Base-by-base conservation (phyloP, 148 eudicot species). In the Rhododendron kiyosumense region DNA sequence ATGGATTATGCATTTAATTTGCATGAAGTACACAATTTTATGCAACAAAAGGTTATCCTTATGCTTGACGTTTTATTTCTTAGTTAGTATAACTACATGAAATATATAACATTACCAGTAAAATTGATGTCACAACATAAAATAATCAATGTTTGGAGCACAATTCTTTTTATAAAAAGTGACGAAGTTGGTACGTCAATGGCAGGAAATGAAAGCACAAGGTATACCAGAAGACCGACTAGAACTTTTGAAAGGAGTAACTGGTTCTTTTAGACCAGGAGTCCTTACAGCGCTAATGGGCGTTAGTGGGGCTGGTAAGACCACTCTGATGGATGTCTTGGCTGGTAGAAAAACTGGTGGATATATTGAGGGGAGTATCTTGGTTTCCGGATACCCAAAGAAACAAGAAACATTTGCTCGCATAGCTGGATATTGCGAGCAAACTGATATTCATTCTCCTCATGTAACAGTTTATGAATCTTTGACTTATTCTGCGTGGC, bases 261-360 rank as follows among this genome's bases (percentile, higher is more conserved):
- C 94, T 89, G 98, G 97, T 79, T 90, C 93, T 61, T 95, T 94
- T 77, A 91, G 96, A 87, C 98, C 98, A 1, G 96, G 98, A 80
- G 92, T 93, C 83, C 93, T 95, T 30, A 95, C 96, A 2, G 98
- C 98, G 85, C 88, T 94, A 7, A 95, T 95, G 98, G 98, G 98
- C 41, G 94, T 94, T 11, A 95, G 96, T 86, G 95, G 98, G 73
- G 98, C 98, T 5, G 98, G 97, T n/a, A 95, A 95, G 89, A 95
- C 98, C 30, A 95, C 98, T 48, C 91, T 95, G 45, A 94, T 95
- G 98, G 98, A 95, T 87, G 98, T 95, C 48, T 87, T 94, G 49
- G 97, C 97, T 36, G 95, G 97, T 73, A 88, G 96, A 48, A 94
- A 95, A 90, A 95, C 95, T 2, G 94, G 98, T 34, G 95, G 97